Evolutionary conservation across 2,329 filamentous ascomycete genomes (phyloP), one percentile per base, ranked within the genome.

Genomic region (Stagonosporopsis chrysanthemi): DNA sequence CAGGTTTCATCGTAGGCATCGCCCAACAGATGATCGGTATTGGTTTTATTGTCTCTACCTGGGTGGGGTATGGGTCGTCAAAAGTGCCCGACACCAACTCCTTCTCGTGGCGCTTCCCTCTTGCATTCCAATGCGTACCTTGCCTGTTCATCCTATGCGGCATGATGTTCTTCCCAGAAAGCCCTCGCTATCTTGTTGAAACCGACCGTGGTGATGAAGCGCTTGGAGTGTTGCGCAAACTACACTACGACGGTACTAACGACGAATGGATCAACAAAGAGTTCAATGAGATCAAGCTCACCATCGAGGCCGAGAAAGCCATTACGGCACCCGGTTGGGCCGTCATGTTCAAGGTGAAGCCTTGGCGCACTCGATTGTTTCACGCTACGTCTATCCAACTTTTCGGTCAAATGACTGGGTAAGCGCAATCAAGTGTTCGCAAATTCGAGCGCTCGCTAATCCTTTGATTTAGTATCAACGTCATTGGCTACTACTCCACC

Each of bases 341-440:
- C 2, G 80, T 86, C 50, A 82, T 88, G 74, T 87, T 88, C 66
- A 82, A 78, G 12, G 80, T 84, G 7, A 81, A 83, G 24, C 73
- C 82, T 52, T 88, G 86, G 81, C 82, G 88, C 67, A 87, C 81
- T 44, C 80, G 88, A 15, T 81, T 89, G 47, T 72, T 88, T 61
- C 84, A 88, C 58, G 88, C 84, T 22, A 83, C 83, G 39, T 74
- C 85, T 29, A 83, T 88, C 36, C 87, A 90, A 69, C 81, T 87
- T 58, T 87, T 90, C 65, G 86, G 86, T 44, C 87, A 89, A 61
- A 83, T 89, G 66, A 83, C 81, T n/a, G 85, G 84, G 77, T 77
- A 71, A 44, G 69, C 56, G 24, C 40, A 9, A 15, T 9, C 14
- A 3, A 4, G 2, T 6, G 1, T 1, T 35, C 2, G 3, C 14